Evolutionary conservation across 805 yeast species (phyloP), one percentile per base, ranked within the genome.

Genomic region (Kuraishia molischiana): DNA sequence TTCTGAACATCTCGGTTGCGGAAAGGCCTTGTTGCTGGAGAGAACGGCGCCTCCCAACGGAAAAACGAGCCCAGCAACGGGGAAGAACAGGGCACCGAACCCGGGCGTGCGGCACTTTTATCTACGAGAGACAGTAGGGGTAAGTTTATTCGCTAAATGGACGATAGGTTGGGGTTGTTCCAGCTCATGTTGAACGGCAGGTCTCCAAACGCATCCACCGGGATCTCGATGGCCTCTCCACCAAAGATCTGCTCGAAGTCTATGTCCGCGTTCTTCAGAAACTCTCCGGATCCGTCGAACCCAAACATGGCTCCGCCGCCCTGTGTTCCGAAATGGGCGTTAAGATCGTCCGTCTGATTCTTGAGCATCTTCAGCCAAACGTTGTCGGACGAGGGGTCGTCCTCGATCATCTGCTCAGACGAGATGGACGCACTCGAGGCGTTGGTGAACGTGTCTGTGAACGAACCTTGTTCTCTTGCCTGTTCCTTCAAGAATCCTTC

Each of bases 341-440:
- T 32, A 4, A 32, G 4, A 32, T 19, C 34, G 24, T 32, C 14
- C 10, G 9, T 19, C 11, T 32, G 22, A 32, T 17, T 18, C 14
- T 20, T 26, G 28, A 36, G 37, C 53, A 67, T 43, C 36, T 69
- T 72, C 9, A 48, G 45, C 32, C 59, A 59, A 22, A 69, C 54
- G 11, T 49, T 51, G 15, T 51, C 49, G 20, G 61, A 55, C 42
- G 63, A 61, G 0, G 72, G 69, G 19, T 38, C 40, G 1, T 49
- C 29, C 39, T 43, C 34, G 19, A 6, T 6, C 17, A 14, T 6
- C 6, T 14, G 6, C 13, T 28, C 31, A 8, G 31, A 28, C 8
- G 8, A 8, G 17, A 14, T 14, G 17, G 31, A 28, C 10, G 26
- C 8, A 22, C 11, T 8, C 10, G 26, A 22, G 6, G 17, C 31